Percentiles rank a stretch among this genome's conserved stretches.
phyloP scores from a whole-genome alignment of 371 early-diverging fungal species.

The Mucor racemosus region DNA sequence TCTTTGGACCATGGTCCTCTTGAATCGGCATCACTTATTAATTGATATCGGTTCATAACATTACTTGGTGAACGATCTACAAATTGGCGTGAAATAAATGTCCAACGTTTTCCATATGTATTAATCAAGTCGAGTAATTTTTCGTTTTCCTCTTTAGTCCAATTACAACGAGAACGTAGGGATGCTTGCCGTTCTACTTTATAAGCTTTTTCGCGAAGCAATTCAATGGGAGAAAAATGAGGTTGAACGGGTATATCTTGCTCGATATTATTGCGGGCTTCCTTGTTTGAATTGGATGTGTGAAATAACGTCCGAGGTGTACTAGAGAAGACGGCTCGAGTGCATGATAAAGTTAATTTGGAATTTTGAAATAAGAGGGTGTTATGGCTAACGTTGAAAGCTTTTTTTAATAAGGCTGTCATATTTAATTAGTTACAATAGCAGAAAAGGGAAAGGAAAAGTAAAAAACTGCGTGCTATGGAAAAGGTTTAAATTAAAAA shows the following conservation, averaged over 20 bases:
- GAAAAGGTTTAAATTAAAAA: neutral
- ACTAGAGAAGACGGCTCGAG: neutral
- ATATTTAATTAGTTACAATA: neutral
- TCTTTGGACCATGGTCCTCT: slow-evolving; percentile 40
- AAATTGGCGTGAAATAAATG: slow-evolving; percentile 22
- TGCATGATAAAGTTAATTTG: neutral
- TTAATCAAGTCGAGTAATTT: slow-evolving; percentile 21
- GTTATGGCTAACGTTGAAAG: neutral
- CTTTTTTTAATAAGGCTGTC: neutral
- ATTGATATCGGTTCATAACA: slow-evolving; percentile 26
- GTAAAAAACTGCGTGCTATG: neutral
- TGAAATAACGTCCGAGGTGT: neutral
- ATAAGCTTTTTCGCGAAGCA: slow-evolving; percentile 17
- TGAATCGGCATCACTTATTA: slow-evolving; percentile 3
- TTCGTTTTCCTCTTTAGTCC: slow-evolving; percentile 37
- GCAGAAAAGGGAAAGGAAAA: neutral
- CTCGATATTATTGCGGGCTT: neutral
- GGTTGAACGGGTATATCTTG: neutral
- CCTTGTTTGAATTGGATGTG: neutral
- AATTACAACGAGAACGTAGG: slow-evolving; percentile 26
- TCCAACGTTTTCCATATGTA: slow-evolving; percentile 23
- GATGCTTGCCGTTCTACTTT: neutral
- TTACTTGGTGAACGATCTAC: slow-evolving; percentile 24
- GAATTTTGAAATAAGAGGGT: neutral
- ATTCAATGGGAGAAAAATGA: neutral